A percentile compares a stretch with the other conserved stretches of the same genome.
Conservation (phyloP, 2,329 filamentous ascomycete genomes). For the Colletotrichum sp. region DNA sequence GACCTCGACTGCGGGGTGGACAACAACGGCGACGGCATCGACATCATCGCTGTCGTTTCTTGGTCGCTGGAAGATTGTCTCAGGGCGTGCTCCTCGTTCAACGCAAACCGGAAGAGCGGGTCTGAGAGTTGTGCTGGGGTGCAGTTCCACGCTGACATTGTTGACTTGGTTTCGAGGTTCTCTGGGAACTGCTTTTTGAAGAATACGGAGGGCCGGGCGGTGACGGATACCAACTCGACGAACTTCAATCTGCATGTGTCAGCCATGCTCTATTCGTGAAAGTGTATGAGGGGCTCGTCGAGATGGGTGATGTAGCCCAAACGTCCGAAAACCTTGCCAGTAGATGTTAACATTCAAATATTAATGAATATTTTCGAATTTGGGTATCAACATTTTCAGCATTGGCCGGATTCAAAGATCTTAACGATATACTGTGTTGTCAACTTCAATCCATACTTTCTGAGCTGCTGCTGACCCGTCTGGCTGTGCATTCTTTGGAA, state of each 20-base stretch:
- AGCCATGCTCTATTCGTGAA: background rate
- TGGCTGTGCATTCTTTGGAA: background rate
- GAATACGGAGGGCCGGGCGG: too few relatives aligned
- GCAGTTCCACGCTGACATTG: background rate
- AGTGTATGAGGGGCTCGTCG: background rate
- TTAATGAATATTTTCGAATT: background rate
- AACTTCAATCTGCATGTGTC: background rate
- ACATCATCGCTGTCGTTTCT: background rate
- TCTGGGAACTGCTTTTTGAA: background rate
- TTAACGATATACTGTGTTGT: background rate
- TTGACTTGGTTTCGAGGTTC: background rate
- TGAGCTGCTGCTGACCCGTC: background rate
- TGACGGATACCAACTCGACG: background rate
- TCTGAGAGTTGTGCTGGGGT: background rate
- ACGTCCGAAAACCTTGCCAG: background rate
- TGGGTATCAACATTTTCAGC: background rate
- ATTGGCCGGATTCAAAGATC: background rate
- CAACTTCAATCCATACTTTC: background rate
- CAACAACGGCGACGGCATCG: background rate
- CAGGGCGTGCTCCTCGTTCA: background rate
- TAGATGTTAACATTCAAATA: background rate
- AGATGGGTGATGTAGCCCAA: background rate
- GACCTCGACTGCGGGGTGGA: background rate
- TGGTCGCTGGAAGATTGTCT: background rate
- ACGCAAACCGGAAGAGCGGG: background rate